A percentile compares a stretch with the other conserved stretches of the same genome.
These are phyloP conservation scores for Epichloe baconii DNA, from an alignment of 2,329 filamentous ascomycete genomes.

Conservation along the genomic window DNA sequence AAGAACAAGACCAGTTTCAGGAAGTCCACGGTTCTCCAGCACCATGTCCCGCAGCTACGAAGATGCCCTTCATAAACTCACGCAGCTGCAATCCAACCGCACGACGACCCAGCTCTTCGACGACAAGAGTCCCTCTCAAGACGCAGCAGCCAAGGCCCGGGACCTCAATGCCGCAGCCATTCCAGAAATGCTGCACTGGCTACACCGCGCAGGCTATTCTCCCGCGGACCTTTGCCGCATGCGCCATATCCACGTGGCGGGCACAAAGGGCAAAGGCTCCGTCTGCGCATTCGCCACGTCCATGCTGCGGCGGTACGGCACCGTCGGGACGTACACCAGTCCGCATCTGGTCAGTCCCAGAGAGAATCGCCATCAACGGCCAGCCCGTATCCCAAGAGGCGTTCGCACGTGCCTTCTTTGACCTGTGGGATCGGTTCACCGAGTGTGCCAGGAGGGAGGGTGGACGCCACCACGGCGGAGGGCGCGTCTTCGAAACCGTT, in stretches of 20 bases:
- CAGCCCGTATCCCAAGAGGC: slow-evolving; percentile 50
- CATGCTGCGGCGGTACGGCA: slow-evolving; percentile 44
- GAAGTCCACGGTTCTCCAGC: not conserved
- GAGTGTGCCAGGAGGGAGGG: slow-evolving; percentile 20
- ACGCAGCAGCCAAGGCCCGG: slow-evolving; percentile 35
- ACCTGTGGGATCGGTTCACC: slow-evolving; percentile 59
- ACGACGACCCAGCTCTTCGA: slow-evolving; percentile 43
- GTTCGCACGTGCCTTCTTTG: slow-evolving; percentile 71
- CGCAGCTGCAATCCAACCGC: slow-evolving; percentile 68
- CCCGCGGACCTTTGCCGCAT: slow-evolving; percentile 28
- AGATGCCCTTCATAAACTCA: slow-evolving; percentile 61
- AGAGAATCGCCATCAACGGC: slow-evolving; percentile 71
- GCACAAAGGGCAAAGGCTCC: slow-evolving; percentile 90
- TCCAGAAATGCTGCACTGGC: slow-evolving; percentile 72
- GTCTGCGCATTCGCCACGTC: slow-evolving; percentile 74
- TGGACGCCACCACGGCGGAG: slow-evolving; percentile 28
- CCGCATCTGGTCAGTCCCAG: slow-evolving; percentile 74
- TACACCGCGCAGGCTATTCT: slow-evolving; percentile 61
- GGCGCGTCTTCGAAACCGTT: slow-evolving; percentile 61
- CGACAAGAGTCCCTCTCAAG: slow-evolving; percentile 7
- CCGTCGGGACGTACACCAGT: slow-evolving; percentile 69
- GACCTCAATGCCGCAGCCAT: slow-evolving; percentile 60
- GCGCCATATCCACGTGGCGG: slow-evolving; percentile 66
- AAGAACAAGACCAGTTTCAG: not conserved
- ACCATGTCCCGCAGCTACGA: slow-evolving; percentile 31